Percentiles rank a stretch among this genome's conserved stretches.
phyloP scores from a whole-genome alignment of 1,139 yeast species.

The Nakaseomyces kungkrabaensis region DNA sequence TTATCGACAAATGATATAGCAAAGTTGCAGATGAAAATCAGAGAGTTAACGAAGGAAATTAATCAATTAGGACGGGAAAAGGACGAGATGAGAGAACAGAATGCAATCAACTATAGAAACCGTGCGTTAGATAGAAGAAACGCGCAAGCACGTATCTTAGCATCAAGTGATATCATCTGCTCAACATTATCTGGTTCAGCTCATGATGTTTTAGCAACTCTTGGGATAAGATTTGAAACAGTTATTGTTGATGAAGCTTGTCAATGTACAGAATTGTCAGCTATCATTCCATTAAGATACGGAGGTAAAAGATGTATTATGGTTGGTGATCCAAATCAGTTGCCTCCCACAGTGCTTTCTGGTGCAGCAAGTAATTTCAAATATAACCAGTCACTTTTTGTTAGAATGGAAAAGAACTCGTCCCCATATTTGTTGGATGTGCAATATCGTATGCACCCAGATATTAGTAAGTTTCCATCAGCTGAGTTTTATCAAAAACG shows the following conservation, averaged over 20 bases:
- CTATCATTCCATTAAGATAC: constrained; percentile 84
- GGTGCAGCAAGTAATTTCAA: constrained; percentile 70
- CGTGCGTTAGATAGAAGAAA: constrained; percentile 72
- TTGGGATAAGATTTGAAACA: constrained; percentile 77
- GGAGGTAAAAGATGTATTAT: constrained; percentile 87
- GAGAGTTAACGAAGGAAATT: constrained; percentile 49
- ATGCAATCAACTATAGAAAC: constrained; percentile 57
- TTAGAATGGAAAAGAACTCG: constrained; percentile 75
- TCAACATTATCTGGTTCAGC: constrained; percentile 93
- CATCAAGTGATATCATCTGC: constrained; percentile 80
- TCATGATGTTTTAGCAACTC: constrained; percentile 67
- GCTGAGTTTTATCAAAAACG: constrained; percentile 65
- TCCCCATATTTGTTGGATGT: constrained; percentile 64
- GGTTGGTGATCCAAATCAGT: constrained; percentile 99
- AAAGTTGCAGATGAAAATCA: constrained; percentile 39
- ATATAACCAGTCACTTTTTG: constrained; percentile 89
- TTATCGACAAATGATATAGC: constrained; percentile 31
- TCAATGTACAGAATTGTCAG: constrained; percentile 90
- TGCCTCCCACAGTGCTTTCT: constrained; percentile 97
- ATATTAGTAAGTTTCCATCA: constrained; percentile 80
- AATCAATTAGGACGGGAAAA: constrained; percentile 63
- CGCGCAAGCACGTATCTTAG: constrained; percentile 60
- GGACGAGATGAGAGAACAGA: constrained; percentile 71
- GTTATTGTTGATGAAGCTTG: constrained; percentile 97
- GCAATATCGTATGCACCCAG: constrained; percentile 99